Conservation (phyloP, 441 rosid species). For the Manihot esculenta region DNA sequence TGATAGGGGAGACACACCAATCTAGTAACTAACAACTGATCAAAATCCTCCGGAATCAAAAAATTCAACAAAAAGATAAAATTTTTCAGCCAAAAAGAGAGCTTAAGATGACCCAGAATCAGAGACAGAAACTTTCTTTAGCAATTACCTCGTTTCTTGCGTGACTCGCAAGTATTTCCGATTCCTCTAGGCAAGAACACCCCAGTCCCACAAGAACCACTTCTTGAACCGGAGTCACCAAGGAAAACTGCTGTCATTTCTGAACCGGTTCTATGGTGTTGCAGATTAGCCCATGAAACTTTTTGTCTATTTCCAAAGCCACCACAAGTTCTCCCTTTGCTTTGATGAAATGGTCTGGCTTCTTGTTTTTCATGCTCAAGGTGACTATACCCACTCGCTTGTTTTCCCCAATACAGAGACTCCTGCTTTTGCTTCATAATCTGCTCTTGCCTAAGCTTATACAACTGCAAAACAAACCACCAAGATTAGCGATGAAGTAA, state of each 20-base stretch:
- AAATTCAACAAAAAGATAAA: background rate
- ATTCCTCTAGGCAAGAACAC: conserved; percentile 74
- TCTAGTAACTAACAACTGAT: conserved; percentile 25
- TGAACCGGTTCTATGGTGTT: conserved; percentile 35
- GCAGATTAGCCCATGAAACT: conserved; percentile 19
- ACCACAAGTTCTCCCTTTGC: conserved; percentile 23
- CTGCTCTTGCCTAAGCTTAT: conserved; percentile 45
- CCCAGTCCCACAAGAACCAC: conserved; percentile 76
- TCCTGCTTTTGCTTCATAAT: conserved; percentile 37
- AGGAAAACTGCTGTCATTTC: conserved; percentile 70
- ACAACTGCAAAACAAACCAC: conserved; percentile 31
- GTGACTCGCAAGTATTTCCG: conserved; percentile 46
- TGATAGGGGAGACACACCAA: conserved; percentile 18
- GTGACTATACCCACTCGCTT: background rate
- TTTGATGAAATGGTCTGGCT: conserved; percentile 18
- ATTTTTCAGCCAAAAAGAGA: background rate
- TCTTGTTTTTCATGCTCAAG: conserved; percentile 20
- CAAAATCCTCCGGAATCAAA: background rate
- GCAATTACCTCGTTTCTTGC: conserved; percentile 57
- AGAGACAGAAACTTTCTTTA: background rate
- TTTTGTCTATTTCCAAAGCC: conserved; percentile 22
- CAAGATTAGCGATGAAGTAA: conserved; percentile 1
- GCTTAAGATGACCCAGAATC: background rate
- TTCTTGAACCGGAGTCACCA: conserved; percentile 47
- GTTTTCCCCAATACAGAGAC: background rate